phyloP scores from a whole-genome alignment of 2,329 filamentous ascomycete genomes.

The Monosporascus sp. region DNA sequence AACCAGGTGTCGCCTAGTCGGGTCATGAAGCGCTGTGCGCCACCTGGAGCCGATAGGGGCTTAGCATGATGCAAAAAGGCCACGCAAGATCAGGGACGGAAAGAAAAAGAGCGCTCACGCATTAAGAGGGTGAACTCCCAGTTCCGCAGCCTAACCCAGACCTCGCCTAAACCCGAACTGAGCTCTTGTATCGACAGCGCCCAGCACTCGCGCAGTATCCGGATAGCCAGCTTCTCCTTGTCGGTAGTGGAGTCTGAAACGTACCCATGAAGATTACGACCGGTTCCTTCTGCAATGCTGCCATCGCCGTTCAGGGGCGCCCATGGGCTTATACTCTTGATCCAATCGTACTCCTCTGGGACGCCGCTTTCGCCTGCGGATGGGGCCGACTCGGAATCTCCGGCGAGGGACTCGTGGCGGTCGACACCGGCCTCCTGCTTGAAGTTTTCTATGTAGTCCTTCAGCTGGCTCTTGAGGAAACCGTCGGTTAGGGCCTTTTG shows the following conservation, averaged over 20 bases:
- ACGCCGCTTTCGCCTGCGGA: neutral
- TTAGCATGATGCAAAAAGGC: conserved; percentile 3
- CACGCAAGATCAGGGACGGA: conserved; percentile 10
- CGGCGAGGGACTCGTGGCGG: neutral
- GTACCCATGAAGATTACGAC: conserved; percentile 24
- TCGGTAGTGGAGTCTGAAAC: conserved; percentile 17
- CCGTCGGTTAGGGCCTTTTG: conserved; percentile 33
- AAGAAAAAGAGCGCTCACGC: conserved; percentile 25
- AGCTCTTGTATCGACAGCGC: conserved; percentile 42
- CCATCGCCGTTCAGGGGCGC: conserved; percentile 23
- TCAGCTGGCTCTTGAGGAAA: conserved; percentile 43
- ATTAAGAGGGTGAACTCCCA: conserved; percentile 40
- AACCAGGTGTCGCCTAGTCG: conserved; percentile 24
- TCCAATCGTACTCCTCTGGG: conserved; percentile 31
- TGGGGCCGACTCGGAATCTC: neutral
- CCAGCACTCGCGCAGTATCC: conserved; percentile 46
- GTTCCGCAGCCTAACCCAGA: conserved; percentile 33
- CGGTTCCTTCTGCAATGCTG: conserved; percentile 5
- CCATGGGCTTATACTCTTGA: conserved; percentile 38
- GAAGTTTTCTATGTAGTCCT: conserved; percentile 32
- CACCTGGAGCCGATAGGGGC: conserved; percentile 20
- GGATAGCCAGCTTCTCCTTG: conserved; percentile 38
- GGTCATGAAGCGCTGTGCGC: conserved; percentile 30
- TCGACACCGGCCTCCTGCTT: neutral
- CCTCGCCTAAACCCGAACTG: conserved; percentile 35